A percentile compares a stretch with the other conserved stretches of the same genome.
Conservation (phyloP, 2,329 filamentous ascomycete species). For the Malbranchea zuffiana region DNA sequence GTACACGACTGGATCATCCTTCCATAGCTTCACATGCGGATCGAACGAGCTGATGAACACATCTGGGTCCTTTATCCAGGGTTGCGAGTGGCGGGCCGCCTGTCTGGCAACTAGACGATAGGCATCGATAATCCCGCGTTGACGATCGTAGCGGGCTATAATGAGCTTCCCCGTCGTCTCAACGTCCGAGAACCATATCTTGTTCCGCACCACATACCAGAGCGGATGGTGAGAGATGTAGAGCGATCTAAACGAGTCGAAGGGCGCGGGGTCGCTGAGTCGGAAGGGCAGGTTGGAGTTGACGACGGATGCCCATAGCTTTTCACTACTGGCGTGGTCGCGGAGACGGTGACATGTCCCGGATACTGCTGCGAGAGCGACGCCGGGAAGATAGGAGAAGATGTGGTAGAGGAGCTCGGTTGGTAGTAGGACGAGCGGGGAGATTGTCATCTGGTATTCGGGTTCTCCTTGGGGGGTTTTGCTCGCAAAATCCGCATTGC, state of each 20-base stretch:
- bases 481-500: too few species aligned
- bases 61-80: conserved; percentile 54
- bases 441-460: not conserved
- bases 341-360: conserved; percentile 52
- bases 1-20: conserved; percentile 60
- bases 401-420: conserved; percentile 66
- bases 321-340: conserved; percentile 51
- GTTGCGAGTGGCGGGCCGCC: conserved; percentile 42
- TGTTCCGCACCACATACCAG: conserved; percentile 73
- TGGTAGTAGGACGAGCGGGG: conserved; percentile 45
- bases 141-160: conserved; percentile 63
- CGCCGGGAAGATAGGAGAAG: conserved; percentile 52
- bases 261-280: conserved; percentile 48
- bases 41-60: conserved; percentile 64
- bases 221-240: conserved; percentile 64
- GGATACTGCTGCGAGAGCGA: conserved; percentile 51
- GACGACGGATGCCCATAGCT: conserved; percentile 61
- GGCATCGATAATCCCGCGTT: conserved; percentile 65
- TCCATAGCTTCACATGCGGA: conserved; percentile 58
- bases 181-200: conserved; percentile 75
- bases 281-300: conserved; percentile 54
- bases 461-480: too few species aligned
- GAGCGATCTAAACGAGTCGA: conserved; percentile 55
- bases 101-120: conserved; percentile 63
- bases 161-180: conserved; percentile 64